Evolutionary conservation across 2,329 filamentous ascomycete species (phyloP), one percentile per base, ranked within the genome.

Genomic region (Cladobotryum mycophilum): DNA sequence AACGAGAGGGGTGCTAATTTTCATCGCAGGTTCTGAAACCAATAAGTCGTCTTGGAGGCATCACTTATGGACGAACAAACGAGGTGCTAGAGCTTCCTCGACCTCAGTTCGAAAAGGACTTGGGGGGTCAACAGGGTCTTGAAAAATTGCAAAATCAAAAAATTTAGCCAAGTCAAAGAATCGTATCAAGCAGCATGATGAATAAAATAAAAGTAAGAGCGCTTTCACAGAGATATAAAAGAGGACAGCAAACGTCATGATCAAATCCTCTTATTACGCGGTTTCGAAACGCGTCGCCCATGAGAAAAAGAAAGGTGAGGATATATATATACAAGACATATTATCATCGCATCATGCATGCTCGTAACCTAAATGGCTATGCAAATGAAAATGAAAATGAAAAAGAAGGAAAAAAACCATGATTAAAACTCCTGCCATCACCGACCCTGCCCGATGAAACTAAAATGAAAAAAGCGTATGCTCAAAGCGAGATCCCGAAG

Each of bases 41-140:
- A 0, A 77, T 96, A 14, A 82, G 81, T 56, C 80, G 92, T 36
- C 62, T 96, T 20, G 92, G 92, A 22, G 92, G 92, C 2, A 95
- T 96, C 60, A 86, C 86, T 0, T 97, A 96, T 65, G 86, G 78
- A 0, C 78, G 90, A 41, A 73, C 79, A 0, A 83, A 79, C 0
- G 82, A 91, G 55, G 85, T 73, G 0, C 70, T 89, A 22, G 90
- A 96, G 73, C 68, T 96, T 20, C 80, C 78, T 5, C 74, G 86
- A 38, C 83, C 78, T 0, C 76, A 78, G 54, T 85, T 77, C 55
- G 69, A 73, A 41, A 73, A 72, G 62, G 76, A 81, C 53, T 45
- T 77, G 5, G 73, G 75, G 11, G 74, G 74, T 0, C 71, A 72
- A 30, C 80, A 84, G 51, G 80, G 76, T 2, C 71, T 72, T 36